Conservation (phyloP, 2,329 filamentous ascomycete genomes). For the Exophiala alcalophila region DNA sequence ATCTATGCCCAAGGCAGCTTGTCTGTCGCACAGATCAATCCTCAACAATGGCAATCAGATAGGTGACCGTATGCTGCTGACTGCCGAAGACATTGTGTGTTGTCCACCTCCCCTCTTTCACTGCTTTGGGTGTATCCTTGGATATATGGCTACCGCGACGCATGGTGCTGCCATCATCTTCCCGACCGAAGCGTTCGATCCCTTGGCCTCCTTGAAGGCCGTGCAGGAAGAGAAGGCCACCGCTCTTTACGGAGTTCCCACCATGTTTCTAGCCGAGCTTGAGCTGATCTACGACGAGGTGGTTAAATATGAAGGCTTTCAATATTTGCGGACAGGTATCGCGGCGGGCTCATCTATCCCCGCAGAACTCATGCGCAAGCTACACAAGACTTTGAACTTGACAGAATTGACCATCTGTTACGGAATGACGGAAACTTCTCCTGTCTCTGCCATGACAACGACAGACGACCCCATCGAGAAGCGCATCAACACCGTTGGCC, state of each 20-base stretch:
- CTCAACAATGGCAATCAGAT: constrained; percentile 90
- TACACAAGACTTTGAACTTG: constrained; percentile 73
- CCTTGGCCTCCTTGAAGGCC: constrained; percentile 64
- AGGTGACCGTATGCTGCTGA: constrained; percentile 78
- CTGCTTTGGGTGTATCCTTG: constrained; percentile 87
- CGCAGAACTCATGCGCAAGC: constrained; percentile 58
- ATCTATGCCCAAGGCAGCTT: constrained; percentile 83
- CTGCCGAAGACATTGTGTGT: constrained; percentile 64
- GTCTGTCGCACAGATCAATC: constrained; percentile 79
- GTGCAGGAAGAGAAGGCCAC: constrained; percentile 63
- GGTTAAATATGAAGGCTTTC: constrained; percentile 53
- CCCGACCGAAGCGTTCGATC: constrained; percentile 82
- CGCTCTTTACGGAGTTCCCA: constrained; percentile 82
- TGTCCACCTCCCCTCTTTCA: constrained; percentile 58
- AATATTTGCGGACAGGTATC: constrained; percentile 79
- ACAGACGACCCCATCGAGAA: constrained; percentile 71
- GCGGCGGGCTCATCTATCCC: constrained; percentile 85
- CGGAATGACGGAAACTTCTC: constrained; percentile 89
- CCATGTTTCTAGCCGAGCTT: constrained; percentile 89
- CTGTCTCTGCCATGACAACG: constrained; percentile 70
- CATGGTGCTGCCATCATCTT: constrained; percentile 78
- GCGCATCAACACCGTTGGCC: constrained; percentile 72
- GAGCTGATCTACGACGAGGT: constrained; percentile 64
- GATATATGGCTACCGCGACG: constrained; percentile 94
- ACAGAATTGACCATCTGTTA: constrained; percentile 89